Conservation (phyloP, 192 early-diverging fungal genomes). For the Cladochytrium replicatum region DNA sequence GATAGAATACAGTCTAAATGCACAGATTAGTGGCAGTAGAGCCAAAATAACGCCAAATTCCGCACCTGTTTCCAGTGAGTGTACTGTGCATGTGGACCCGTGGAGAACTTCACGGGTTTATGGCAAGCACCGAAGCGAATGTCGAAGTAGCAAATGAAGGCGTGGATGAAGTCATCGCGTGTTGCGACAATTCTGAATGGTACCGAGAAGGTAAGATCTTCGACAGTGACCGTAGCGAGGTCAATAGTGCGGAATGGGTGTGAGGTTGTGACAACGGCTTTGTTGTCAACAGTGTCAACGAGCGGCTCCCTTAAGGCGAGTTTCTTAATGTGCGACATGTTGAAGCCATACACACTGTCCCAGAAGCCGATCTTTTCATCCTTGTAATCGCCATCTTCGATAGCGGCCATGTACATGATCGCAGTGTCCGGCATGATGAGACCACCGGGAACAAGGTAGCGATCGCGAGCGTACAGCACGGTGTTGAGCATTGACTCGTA, state of each 20-base stretch:
- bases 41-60: not conserved
- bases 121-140: slow-evolving; percentile 89
- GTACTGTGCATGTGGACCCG: slow-evolving; percentile 74
- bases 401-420: slow-evolving; percentile 78
- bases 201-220: slow-evolving; percentile 71
- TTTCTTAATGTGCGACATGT: slow-evolving; percentile 90
- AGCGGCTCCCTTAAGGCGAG: slow-evolving; percentile 81
- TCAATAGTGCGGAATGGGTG: slow-evolving; percentile 72
- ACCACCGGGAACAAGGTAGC: slow-evolving; percentile 80
- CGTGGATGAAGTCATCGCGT: slow-evolving; percentile 82
- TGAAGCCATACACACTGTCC: slow-evolving; percentile 94
- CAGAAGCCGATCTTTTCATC: slow-evolving; percentile 85
- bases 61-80: slow-evolving; percentile 98
- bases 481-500: slow-evolving; percentile 99
- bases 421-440: slow-evolving; percentile 83
- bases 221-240: slow-evolving; percentile 78
- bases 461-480: slow-evolving; percentile 92
- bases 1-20: slow-evolving; percentile 89
- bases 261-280: slow-evolving; percentile 70
- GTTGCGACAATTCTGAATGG: slow-evolving; percentile 70
- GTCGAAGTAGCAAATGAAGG: slow-evolving; percentile 95
- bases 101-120: slow-evolving; percentile 66
- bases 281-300: slow-evolving; percentile 85
- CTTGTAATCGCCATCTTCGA: slow-evolving; percentile 93
- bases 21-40: too few species aligned